Conservation (phyloP, 2,329 filamentous ascomycete species). For the Aspergillus sp. region DNA sequence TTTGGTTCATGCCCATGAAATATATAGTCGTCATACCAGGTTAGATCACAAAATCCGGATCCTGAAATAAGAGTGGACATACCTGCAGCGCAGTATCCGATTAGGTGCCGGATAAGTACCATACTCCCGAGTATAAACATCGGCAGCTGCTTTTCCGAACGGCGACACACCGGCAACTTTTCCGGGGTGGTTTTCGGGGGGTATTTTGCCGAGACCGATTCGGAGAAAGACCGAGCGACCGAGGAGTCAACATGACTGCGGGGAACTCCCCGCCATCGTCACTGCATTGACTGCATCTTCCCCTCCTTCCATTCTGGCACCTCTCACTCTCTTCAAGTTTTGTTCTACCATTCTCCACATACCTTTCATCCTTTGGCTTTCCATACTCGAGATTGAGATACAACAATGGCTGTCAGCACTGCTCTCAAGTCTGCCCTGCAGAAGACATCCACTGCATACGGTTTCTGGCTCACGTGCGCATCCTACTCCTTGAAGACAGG, state of each 20-base stretch:
- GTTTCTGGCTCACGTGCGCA: constrained; percentile 40
- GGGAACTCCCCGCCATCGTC: neutral
- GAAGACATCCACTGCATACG: constrained; percentile 22
- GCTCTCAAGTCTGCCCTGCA: constrained; percentile 18
- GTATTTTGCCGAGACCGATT: neutral
- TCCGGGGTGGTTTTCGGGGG: neutral
- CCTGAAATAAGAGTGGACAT: too few relatives aligned
- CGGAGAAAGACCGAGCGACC: neutral
- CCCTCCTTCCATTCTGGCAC: neutral
- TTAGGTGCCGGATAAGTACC: too few relatives aligned
- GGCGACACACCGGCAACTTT: neutral
- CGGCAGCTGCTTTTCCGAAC: neutral
- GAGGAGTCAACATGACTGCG: neutral
- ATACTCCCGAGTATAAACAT: too few relatives aligned
- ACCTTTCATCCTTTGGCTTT: neutral
- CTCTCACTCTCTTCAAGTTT: neutral
- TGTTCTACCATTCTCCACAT: neutral
- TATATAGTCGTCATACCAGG: too few relatives aligned
- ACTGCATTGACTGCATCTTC: neutral
- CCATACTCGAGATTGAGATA: neutral
- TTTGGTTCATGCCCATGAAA: too few relatives aligned
- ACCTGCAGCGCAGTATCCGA: too few relatives aligned
- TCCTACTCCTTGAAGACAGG: too few relatives aligned
- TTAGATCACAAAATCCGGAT: too few relatives aligned
- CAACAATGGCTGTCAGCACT: constrained; percentile 17